Conservation (phyloP, 1,284 basidiomycete genomes). For the Cutaneotrichosporon mucoides region DNA sequence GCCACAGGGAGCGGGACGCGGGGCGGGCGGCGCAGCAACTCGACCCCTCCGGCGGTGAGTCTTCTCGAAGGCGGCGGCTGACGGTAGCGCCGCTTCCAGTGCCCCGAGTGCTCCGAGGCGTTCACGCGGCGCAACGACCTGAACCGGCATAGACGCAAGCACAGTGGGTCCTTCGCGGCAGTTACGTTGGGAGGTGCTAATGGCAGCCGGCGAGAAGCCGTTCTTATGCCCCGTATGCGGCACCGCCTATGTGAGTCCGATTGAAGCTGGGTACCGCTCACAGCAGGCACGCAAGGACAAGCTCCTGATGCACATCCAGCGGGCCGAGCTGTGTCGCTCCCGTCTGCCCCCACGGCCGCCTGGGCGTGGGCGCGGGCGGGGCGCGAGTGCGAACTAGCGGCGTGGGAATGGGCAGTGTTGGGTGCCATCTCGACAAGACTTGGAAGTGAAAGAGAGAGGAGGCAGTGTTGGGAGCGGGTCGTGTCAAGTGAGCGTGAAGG, state of each 20-base stretch:
- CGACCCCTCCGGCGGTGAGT: conserved; percentile 6
- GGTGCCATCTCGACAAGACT: too few species aligned
- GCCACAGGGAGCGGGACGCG: not conserved
- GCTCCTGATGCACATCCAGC: conserved; percentile 23
- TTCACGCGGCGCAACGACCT: conserved; percentile 23
- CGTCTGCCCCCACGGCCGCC: conserved; percentile 15
- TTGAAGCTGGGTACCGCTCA: not conserved
- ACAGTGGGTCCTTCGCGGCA: conserved; percentile 9
- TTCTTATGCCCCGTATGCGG: conserved; percentile 18
- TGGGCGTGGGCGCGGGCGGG: conserved; percentile 2
- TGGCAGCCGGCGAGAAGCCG: conserved; percentile 20
- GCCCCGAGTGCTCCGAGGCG: conserved; percentile 20
- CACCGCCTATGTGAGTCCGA: conserved; percentile 14
- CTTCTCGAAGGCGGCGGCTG: not conserved
- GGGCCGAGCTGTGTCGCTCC: conserved; percentile 16
- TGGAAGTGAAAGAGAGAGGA: too few species aligned
- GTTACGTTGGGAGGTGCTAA: not conserved
- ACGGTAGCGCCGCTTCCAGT: conserved; percentile 14
- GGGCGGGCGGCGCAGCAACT: not conserved
- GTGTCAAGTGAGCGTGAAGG: too few species aligned
- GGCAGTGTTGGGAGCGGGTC: too few species aligned
- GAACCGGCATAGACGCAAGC: conserved; percentile 21
- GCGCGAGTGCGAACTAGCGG: not conserved
- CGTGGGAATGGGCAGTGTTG: not conserved
- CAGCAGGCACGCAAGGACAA: conserved; percentile 26